Conservation (phyloP, 2,329 filamentous ascomycete species). For the Zymoseptoria passerinii region DNA sequence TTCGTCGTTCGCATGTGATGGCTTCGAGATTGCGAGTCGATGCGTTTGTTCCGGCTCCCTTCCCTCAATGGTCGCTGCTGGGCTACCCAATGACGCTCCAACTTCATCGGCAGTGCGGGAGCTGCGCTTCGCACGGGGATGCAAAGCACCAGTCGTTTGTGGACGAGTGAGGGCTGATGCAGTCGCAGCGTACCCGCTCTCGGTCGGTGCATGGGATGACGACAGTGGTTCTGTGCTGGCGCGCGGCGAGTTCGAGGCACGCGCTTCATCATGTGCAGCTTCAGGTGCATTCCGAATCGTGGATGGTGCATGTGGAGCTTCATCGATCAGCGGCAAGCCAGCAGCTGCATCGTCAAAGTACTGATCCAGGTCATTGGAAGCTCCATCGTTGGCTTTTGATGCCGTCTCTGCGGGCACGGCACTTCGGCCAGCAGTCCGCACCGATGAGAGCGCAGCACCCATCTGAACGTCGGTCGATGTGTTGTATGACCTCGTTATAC, state of each 20-base stretch:
- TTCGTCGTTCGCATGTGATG: background rate
- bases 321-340: background rate
- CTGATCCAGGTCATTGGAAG: background rate
- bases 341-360: background rate
- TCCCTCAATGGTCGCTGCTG: background rate
- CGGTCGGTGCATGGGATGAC: background rate
- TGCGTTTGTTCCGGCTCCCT: background rate
- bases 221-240: background rate
- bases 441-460: background rate
- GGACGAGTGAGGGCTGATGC: background rate
- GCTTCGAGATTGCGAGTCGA: background rate
- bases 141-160: background rate
- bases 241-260: background rate
- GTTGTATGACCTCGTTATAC: background rate
- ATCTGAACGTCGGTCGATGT: background rate
- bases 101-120: background rate
- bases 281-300: background rate
- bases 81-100: background rate
- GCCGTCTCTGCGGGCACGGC: background rate
- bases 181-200: background rate
- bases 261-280: background rate
- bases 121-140: background rate
- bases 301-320: background rate
- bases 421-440: background rate
- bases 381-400: background rate